phyloP scores from a whole-genome alignment of 2,329 filamentous ascomycete genomes.

The Sporothrix phasma region DNA sequence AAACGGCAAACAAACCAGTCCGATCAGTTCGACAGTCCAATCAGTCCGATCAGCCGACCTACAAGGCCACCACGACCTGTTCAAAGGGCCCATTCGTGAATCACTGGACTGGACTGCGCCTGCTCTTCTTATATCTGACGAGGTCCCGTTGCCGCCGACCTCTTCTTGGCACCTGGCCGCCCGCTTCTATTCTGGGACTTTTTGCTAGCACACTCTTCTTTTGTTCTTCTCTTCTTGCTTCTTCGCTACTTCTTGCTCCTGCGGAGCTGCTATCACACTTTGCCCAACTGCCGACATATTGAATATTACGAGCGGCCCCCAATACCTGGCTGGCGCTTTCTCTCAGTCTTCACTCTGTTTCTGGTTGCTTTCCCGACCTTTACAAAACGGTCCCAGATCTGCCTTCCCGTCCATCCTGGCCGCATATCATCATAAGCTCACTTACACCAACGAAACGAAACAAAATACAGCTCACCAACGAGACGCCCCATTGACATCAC shows the following conservation, averaged over 20 bases:
- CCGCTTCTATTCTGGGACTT: constrained; percentile 11
- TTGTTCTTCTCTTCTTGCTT: background rate
- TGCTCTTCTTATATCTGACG: constrained; percentile 11
- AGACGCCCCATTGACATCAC: background rate
- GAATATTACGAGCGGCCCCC: background rate
- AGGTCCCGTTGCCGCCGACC: constrained; percentile 3
- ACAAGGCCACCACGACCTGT: background rate
- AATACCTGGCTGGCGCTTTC: background rate
- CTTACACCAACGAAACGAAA: background rate
- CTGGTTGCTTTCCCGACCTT: background rate
- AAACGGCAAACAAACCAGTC: background rate
- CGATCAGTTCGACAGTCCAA: too few relatives aligned
- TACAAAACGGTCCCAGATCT: constrained; percentile 9
- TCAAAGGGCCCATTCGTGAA: constrained; percentile 10
- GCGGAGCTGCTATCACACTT: background rate
- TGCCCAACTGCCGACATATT: background rate
- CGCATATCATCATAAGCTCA: constrained; percentile 4
- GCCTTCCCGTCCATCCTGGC: constrained; percentile 1
- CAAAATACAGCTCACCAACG: background rate
- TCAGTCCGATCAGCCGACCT: background rate
- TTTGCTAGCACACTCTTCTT: too few relatives aligned
- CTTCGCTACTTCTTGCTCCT: background rate
- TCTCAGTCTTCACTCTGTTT: too few relatives aligned
- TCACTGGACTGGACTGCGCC: constrained; percentile 9
- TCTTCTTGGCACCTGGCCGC: constrained; percentile 3